These are phyloP conservation scores for Plasmopara muralis DNA, from an alignment of 352 stramenopile genomes.

Conservation along the genomic window DNA sequence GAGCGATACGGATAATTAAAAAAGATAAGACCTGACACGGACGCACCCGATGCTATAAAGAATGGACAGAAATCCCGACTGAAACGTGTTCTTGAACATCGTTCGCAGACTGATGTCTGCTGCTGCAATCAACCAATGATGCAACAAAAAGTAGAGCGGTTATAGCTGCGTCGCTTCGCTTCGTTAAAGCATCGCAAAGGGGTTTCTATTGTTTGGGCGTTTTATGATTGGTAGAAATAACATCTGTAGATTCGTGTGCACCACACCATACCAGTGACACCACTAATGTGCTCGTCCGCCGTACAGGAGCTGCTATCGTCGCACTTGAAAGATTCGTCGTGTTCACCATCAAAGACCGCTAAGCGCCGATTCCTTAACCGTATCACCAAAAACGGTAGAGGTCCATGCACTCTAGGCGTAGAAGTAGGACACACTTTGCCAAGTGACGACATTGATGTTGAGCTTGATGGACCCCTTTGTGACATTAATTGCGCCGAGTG, in stretches of 20 bases:
- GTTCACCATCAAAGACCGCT: too few species aligned
- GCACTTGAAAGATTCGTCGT: too few species aligned
- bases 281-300: constrained; percentile 7
- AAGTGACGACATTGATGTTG: not conserved
- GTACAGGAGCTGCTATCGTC: constrained; percentile 4
- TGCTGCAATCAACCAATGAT: not conserved
- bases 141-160: constrained; percentile 8
- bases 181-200: constrained; percentile 8
- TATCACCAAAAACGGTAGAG: too few species aligned
- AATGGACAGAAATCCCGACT: constrained; percentile 97
- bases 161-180: constrained; percentile 7
- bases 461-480: not conserved
- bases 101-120: not conserved
- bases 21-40: not conserved
- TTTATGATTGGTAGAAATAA: not conserved
- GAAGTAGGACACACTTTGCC: too few species aligned
- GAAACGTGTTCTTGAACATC: constrained; percentile 98
- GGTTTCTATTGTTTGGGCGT: too few species aligned
- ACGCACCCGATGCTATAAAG: constrained; percentile 94
- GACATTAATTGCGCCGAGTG: constrained; percentile 18
- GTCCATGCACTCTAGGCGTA: too few species aligned
- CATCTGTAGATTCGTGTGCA: not conserved
- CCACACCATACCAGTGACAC: not conserved
- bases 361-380: too few species aligned
- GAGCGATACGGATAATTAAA: not conserved